Conservation (phyloP, 1,284 basidiomycete genomes). For the Ganoderma sinense region DNA sequence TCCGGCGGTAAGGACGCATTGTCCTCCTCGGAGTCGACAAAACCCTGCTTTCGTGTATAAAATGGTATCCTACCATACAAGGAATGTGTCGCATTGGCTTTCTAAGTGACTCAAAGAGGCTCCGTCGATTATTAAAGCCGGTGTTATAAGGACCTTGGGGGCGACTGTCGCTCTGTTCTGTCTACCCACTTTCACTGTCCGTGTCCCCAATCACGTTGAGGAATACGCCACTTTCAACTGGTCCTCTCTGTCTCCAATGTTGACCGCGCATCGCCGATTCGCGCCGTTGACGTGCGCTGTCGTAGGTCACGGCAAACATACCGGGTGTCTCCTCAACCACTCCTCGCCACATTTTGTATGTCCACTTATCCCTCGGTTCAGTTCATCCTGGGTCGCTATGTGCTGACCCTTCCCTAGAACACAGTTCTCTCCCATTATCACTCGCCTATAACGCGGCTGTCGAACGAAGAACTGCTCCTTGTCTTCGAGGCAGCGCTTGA, state of each 20-base stretch:
- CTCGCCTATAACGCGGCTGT: neutral
- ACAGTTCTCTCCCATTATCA: neutral
- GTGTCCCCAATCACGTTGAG: neutral
- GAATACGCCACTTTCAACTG: neutral
- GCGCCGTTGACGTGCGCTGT: neutral
- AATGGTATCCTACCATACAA: too few species aligned
- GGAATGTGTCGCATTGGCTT: too few species aligned
- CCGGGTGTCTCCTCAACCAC: neutral
- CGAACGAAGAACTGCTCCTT: neutral
- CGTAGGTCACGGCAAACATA: neutral
- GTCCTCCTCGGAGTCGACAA: too few species aligned
- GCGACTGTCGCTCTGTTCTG: neutral
- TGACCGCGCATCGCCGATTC: neutral
- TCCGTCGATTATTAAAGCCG: too few species aligned
- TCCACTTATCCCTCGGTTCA: neutral
- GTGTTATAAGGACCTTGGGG: too few species aligned
- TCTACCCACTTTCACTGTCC: neutral
- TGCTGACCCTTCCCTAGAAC: too few species aligned
- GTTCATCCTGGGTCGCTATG: too few species aligned
- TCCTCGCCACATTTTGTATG: neutral
- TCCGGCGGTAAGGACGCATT: too few species aligned
- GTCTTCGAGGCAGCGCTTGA: neutral
- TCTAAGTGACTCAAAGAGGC: too few species aligned
- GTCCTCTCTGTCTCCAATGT: neutral
- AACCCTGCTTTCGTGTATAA: too few species aligned